A percentile compares a stretch with the other conserved stretches of the same genome.
phyloP scores from a whole-genome alignment of 1,139 yeast genomes.

The Kurtzmaniella natalensis region DNA sequence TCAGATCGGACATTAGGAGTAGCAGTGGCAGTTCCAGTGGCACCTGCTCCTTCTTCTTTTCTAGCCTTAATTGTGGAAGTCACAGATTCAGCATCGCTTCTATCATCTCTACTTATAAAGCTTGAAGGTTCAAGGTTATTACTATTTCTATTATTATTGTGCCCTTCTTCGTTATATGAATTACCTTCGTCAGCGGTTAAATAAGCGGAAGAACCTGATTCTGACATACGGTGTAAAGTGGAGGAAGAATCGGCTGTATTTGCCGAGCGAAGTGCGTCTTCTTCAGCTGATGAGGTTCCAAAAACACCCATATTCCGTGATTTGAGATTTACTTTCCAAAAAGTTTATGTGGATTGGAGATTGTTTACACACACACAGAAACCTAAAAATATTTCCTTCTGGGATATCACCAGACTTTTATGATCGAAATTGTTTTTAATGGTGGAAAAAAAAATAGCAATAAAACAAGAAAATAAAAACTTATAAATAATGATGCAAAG shows the following conservation, averaged over 20 bases:
- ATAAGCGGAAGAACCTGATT: slow-evolving; percentile 21
- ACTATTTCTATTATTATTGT: no score
- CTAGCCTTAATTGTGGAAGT: not conserved
- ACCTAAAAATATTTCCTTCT: no score
- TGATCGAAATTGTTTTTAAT: no score
- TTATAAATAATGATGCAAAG: no score
- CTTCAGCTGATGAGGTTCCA: slow-evolving; percentile 36
- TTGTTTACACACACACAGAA: not conserved
- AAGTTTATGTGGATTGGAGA: not conserved
- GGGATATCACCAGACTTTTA: no score
- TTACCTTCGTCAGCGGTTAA: slow-evolving; percentile 33
- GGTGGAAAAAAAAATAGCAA: no score
- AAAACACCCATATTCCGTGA: slow-evolving; percentile 20
- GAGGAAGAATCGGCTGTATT: slow-evolving; percentile 8
- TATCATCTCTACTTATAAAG: not conserved
- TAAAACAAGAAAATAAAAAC: no score
- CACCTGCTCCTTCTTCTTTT: not conserved
- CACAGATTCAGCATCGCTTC: not conserved
- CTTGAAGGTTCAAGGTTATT: not conserved
- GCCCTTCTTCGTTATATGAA: not conserved
- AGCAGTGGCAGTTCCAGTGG: no score
- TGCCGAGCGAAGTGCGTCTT: slow-evolving; percentile 33
- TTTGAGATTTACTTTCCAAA: not conserved
- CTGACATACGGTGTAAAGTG: slow-evolving; percentile 4
- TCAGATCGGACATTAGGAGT: no score